Conservation (phyloP, 1,284 basidiomycete genomes). For the Bondarzewia mesenterica region DNA sequence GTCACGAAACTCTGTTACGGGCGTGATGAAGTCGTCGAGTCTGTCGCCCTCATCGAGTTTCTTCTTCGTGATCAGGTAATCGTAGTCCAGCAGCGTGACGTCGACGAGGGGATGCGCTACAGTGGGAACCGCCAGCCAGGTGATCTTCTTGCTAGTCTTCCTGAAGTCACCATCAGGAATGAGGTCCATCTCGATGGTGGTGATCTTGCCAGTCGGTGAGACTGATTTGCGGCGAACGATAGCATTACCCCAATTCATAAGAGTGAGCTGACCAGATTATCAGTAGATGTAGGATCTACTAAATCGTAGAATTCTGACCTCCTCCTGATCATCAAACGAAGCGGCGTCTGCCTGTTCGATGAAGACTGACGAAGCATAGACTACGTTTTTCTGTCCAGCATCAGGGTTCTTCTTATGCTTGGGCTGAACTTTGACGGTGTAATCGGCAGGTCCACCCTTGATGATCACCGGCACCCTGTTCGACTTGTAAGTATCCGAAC, state of each 20-base stretch:
- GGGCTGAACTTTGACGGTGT: slow-evolving; percentile 69
- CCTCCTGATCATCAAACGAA: slow-evolving; percentile 88
- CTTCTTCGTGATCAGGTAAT: slow-evolving; percentile 99
- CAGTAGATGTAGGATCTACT: no score
- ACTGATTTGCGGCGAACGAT: slow-evolving; percentile 70
- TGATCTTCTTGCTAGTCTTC: slow-evolving; percentile 96
- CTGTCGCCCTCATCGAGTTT: slow-evolving; percentile 96
- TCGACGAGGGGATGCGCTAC: slow-evolving; percentile 49
- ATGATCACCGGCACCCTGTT: slow-evolving; percentile 73
- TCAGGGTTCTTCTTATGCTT: slow-evolving; percentile 97
- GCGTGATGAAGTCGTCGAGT: slow-evolving; percentile 82
- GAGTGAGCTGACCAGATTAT: slow-evolving; percentile 81
- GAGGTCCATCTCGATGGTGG: slow-evolving; percentile 73
- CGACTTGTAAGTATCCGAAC: no score
- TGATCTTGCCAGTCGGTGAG: slow-evolving; percentile 57
- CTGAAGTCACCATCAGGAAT: slow-evolving; percentile 96
- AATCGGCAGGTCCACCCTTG: slow-evolving; percentile 53
- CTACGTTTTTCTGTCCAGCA: slow-evolving; percentile 85
- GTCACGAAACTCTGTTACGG: slow-evolving; percentile 84
- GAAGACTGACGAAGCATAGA: slow-evolving; percentile 73
- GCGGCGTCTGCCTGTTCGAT: slow-evolving; percentile 91
- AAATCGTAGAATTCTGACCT: slow-evolving; percentile 43
- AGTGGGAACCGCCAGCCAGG: slow-evolving; percentile 78
- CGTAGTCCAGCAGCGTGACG: slow-evolving; percentile 84
- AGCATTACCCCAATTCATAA: slow-evolving; percentile 99